These are phyloP conservation scores for Cladophialophora carrionii DNA, from an alignment of 2,329 filamentous ascomycete genomes.

Conservation along the genomic window DNA sequence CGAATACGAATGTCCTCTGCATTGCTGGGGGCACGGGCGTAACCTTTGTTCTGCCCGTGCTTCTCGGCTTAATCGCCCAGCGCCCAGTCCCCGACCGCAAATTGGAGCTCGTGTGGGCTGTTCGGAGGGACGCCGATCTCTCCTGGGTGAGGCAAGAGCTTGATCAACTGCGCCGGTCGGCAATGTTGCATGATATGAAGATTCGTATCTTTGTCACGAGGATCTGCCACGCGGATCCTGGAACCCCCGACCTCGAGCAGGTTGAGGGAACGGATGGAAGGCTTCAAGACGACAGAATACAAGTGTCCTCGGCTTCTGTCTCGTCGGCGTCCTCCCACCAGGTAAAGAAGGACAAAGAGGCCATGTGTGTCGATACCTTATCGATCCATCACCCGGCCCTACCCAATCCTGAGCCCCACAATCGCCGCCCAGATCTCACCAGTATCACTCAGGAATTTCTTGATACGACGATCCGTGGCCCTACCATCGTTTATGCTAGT, in stretches of 20 bases:
- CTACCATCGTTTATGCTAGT: constrained; percentile 63
- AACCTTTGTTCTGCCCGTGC: constrained; percentile 59
- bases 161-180: constrained; percentile 51
- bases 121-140: constrained; percentile 59
- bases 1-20: constrained; percentile 55
- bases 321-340: constrained; percentile 9
- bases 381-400: constrained; percentile 25
- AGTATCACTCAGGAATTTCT: constrained; percentile 57
- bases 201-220: constrained; percentile 65
- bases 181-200: constrained; percentile 48
- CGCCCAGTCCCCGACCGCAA: constrained; percentile 44
- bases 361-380: constrained; percentile 35
- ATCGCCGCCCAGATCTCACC: constrained; percentile 53
- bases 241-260: no score
- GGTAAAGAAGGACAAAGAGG: neutral
- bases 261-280: neutral
- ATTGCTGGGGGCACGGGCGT: constrained; percentile 64
- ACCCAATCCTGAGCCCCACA: constrained; percentile 40
- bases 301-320: constrained; percentile 9
- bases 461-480: constrained; percentile 50
- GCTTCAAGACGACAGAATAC: constrained; percentile 38
- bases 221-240: constrained; percentile 42
- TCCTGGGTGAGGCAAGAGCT: constrained; percentile 65
- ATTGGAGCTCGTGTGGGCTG: constrained; percentile 68
- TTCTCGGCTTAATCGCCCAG: constrained; percentile 47